Conservation (phyloP, 805 yeast species). For the Saccharomyces mikatae region DNA sequence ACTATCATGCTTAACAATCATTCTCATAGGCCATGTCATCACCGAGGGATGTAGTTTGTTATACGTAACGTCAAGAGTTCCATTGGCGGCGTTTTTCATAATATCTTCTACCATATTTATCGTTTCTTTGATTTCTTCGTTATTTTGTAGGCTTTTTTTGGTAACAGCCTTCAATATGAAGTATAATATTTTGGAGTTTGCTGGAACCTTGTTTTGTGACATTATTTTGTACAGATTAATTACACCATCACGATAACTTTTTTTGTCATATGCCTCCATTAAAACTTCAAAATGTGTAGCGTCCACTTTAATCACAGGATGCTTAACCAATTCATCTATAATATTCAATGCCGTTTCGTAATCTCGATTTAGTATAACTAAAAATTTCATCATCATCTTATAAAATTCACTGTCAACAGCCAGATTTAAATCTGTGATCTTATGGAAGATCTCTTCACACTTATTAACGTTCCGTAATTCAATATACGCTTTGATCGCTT, state of each 20-base stretch:
- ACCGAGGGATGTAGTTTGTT: conserved; percentile 28
- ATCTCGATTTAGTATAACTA: conserved; percentile 14
- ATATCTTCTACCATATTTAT: conserved; percentile 27
- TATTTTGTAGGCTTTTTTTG: conserved; percentile 21
- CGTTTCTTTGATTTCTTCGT: conserved; percentile 24
- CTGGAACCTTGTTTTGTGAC: conserved; percentile 16
- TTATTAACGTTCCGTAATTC: conserved; percentile 6
- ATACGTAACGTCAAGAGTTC: conserved; percentile 14
- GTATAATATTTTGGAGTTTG: conserved; percentile 25
- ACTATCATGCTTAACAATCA: conserved; percentile 24
- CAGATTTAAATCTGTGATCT: conserved; percentile 8
- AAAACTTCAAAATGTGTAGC: conserved; percentile 26
- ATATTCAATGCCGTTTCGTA: conserved; percentile 15
- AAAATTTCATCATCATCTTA: conserved; percentile 14
- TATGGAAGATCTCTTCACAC: conserved; percentile 16
- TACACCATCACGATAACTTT: conserved; percentile 23
- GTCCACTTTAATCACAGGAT: conserved; percentile 10
- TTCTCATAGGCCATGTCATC: conserved; percentile 31
- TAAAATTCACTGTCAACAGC: conserved; percentile 20
- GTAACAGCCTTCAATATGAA: conserved; percentile 28
- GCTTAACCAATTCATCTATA: conserved; percentile 13
- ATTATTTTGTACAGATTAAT: conserved; percentile 23
- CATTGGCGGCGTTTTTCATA: conserved; percentile 21
- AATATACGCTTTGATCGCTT: conserved; percentile 19
- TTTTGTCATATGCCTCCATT: conserved; percentile 26